Conservation (phyloP, 2,329 filamentous ascomycete genomes). For the Ustulina deusta region DNA sequence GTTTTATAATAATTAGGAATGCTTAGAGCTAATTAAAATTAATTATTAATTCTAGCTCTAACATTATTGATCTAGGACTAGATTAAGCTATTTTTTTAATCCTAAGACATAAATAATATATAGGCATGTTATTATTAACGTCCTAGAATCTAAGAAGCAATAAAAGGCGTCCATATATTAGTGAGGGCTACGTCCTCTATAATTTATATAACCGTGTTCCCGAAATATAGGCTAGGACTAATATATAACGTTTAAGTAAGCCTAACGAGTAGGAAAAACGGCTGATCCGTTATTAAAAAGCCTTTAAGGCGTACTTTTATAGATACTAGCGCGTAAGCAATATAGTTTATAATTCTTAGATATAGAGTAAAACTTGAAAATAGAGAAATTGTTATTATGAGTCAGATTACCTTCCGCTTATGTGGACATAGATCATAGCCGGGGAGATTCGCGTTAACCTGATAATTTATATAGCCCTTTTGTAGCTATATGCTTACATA, state of each 20-base stretch:
- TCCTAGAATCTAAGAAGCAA: no score
- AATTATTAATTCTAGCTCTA: no score
- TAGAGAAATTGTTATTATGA: slow-evolving; percentile 2
- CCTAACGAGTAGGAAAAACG: neutral
- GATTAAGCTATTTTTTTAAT: no score
- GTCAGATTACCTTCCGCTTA: slow-evolving; percentile 7
- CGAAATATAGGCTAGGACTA: slow-evolving; percentile 6
- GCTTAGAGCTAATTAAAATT: no score
- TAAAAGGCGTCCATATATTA: neutral
- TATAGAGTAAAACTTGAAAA: slow-evolving; percentile 5
- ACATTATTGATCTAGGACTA: no score
- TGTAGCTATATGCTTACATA: no score
- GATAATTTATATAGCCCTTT: slow-evolving; percentile 11
- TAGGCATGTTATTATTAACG: no score
- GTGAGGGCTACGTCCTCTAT: neutral
- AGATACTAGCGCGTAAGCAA: slow-evolving; percentile 6
- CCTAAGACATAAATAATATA: no score
- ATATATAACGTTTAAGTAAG: neutral
- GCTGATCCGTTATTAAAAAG: slow-evolving; percentile 11
- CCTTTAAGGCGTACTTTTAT: slow-evolving; percentile 9
- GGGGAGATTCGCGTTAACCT: neutral
- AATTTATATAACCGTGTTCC: neutral
- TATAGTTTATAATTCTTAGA: slow-evolving; percentile 1
- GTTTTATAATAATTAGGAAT: no score
- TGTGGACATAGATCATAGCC: slow-evolving; percentile 2